These are phyloP conservation scores for Orbilia oligospora DNA, from an alignment of 2,329 filamentous ascomycete species.

Conservation along the genomic window DNA sequence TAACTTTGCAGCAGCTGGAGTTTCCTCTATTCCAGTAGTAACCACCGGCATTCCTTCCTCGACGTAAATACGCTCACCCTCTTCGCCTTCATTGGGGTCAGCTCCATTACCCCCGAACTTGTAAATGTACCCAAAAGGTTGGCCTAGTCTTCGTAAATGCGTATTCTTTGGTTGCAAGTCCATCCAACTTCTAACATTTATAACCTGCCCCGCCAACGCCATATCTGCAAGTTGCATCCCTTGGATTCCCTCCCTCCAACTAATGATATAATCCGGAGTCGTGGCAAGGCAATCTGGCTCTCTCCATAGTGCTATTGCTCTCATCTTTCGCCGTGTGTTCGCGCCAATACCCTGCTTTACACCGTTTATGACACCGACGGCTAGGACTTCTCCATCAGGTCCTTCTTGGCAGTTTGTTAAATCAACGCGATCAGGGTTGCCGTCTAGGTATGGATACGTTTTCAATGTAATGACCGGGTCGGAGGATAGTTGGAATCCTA, in stretches of 20 bases:
- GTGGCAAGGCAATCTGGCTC: slow-evolving; percentile 1
- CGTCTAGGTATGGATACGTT: slow-evolving; percentile 27
- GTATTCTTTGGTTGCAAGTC: slow-evolving; percentile 26
- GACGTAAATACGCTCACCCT: background rate
- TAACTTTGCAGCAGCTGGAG: background rate
- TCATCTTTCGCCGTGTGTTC: slow-evolving; percentile 24
- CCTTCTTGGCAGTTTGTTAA: slow-evolving; percentile 38
- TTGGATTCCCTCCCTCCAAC: slow-evolving; percentile 5
- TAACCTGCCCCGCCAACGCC: background rate
- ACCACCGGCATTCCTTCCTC: slow-evolving; percentile 23
- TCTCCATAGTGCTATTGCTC: slow-evolving; percentile 39
- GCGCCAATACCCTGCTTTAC: slow-evolving; percentile 5
- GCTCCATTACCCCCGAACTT: background rate
- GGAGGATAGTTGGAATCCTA: slow-evolving; percentile 36
- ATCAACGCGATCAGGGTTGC: background rate
- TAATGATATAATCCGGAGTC: slow-evolving; percentile 36
- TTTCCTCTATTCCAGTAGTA: background rate
- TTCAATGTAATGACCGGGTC: background rate
- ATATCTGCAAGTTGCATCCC: slow-evolving; percentile 46
- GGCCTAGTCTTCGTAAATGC: background rate
- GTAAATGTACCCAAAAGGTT: slow-evolving; percentile 28
- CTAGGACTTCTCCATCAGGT: slow-evolving; percentile 25
- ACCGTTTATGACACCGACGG: slow-evolving; percentile 42
- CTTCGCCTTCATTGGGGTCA: background rate
- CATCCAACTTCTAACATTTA: slow-evolving; percentile 34